These are phyloP conservation scores for Diplodia intermedia DNA, from an alignment of 2,329 filamentous ascomycete species.

Conservation along the genomic window DNA sequence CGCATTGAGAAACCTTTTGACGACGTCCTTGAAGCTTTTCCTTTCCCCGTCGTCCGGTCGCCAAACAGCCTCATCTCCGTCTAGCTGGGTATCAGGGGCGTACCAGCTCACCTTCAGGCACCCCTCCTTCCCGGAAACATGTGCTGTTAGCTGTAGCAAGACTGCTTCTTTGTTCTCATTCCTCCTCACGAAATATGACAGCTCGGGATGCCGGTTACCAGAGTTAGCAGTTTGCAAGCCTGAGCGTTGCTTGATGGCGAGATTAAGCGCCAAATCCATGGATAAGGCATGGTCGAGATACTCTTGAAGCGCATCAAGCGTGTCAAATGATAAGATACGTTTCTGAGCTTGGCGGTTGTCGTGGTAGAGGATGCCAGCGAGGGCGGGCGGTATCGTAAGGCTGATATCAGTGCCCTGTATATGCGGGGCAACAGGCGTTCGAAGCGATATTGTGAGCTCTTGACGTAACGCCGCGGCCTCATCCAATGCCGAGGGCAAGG, in stretches of 20 bases:
- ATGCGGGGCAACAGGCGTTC: slow-evolving; percentile 45
- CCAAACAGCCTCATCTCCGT: slow-evolving; percentile 10
- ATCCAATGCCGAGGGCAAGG: slow-evolving; percentile 40
- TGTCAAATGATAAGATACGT: slow-evolving; percentile 22
- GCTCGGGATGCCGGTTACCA: neutral
- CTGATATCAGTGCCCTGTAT: slow-evolving; percentile 47
- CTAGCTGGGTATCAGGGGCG: neutral
- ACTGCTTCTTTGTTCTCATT: slow-evolving; percentile 1
- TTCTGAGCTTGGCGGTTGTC: slow-evolving; percentile 33
- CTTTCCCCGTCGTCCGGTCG: slow-evolving; percentile 4
- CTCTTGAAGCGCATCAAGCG: slow-evolving; percentile 18
- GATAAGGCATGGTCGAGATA: slow-evolving; percentile 26
- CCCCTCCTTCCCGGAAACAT: slow-evolving; percentile 4
- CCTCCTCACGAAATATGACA: slow-evolving; percentile 1
- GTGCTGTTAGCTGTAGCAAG: neutral
- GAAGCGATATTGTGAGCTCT: slow-evolving; percentile 40
- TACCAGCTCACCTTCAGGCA: slow-evolving; percentile 1
- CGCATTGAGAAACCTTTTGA: neutral
- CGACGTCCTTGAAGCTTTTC: slow-evolving; percentile 1
- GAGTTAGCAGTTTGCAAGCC: neutral
- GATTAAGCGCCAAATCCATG: slow-evolving; percentile 14
- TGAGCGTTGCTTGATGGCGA: neutral
- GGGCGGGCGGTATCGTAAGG: slow-evolving; percentile 42
- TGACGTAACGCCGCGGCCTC: slow-evolving; percentile 36
- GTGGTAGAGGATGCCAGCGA: slow-evolving; percentile 41